These are phyloP conservation scores for Bolboschoenus planiculmis DNA, from an alignment of 176 grass and related monocot genomes.

Conservation along the genomic window DNA sequence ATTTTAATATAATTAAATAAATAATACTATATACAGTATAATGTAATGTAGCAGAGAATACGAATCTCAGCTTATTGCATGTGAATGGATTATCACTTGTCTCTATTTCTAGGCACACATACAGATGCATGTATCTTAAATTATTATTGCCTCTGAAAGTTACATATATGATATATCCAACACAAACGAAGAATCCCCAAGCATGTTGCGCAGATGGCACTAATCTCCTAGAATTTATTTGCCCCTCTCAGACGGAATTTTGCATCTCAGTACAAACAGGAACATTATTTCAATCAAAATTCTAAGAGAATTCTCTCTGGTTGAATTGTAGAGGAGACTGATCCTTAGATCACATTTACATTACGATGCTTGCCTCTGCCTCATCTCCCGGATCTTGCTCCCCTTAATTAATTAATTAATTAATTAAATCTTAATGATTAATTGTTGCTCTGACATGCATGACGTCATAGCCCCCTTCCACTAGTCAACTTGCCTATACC, in stretches of 20 bases:
- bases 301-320: background rate
- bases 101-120: background rate
- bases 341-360: background rate
- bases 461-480: background rate
- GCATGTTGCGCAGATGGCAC: background rate
- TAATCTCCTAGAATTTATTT: background rate
- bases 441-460: slow-evolving; percentile 7
- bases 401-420: background rate
- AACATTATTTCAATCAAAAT: background rate
- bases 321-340: background rate
- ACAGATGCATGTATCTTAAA: background rate
- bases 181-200: slow-evolving; percentile 7
- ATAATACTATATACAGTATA: no score
- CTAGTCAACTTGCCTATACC: background rate
- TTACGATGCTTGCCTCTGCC: slow-evolving; percentile 35
- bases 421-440: slow-evolving; percentile 18
- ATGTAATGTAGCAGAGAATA: no score
- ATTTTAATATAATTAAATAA: no score
- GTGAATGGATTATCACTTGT: background rate
- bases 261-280: background rate
- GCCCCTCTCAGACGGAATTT: background rate
- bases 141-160: background rate
- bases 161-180: background rate
- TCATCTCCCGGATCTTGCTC: slow-evolving; percentile 56
- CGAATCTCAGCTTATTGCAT: background rate